These are phyloP conservation scores for Actinomortierella ambigua DNA, from an alignment of 371 early-diverging fungal genomes.

Conservation along the genomic window DNA sequence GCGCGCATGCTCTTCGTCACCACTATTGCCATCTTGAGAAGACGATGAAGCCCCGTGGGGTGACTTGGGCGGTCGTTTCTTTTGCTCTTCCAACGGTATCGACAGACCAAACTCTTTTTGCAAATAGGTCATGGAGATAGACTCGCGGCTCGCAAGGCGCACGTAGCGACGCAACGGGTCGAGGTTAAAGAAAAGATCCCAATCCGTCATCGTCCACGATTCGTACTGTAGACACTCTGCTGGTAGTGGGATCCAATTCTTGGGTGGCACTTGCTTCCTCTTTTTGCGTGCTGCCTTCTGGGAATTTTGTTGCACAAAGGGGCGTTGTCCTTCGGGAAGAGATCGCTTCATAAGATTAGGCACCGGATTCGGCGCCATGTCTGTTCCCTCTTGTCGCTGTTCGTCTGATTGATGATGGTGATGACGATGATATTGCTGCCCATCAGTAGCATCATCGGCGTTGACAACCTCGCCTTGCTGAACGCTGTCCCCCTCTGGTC, in stretches of 20 bases:
- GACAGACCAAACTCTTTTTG: conserved; percentile 19
- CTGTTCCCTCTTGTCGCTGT: no score
- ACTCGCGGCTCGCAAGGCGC: conserved; percentile 31
- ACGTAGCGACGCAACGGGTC: conserved; percentile 34
- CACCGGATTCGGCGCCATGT: no score
- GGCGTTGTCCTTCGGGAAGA: no score
- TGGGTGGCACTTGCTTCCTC: neutral
- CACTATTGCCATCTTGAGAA: neutral
- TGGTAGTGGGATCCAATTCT: conserved; percentile 44
- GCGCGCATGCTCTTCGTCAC: neutral
- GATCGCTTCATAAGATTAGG: no score
- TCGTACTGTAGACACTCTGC: conserved; percentile 60
- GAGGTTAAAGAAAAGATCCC: conserved; percentile 40
- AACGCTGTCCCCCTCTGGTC: no score
- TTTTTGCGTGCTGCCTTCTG: no score
- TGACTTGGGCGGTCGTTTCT: neutral
- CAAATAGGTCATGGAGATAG: conserved; percentile 36
- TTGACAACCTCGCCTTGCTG: no score
- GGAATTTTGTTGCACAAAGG: no score
- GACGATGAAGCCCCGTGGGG: no score
- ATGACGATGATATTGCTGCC: no score
- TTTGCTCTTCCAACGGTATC: conserved; percentile 13
- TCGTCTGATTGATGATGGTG: no score
- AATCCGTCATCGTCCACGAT: conserved; percentile 55
- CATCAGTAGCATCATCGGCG: no score